phyloP scores from a whole-genome alignment of 192 early-diverging fungal species.

The Rhizophagus sp. region DNA sequence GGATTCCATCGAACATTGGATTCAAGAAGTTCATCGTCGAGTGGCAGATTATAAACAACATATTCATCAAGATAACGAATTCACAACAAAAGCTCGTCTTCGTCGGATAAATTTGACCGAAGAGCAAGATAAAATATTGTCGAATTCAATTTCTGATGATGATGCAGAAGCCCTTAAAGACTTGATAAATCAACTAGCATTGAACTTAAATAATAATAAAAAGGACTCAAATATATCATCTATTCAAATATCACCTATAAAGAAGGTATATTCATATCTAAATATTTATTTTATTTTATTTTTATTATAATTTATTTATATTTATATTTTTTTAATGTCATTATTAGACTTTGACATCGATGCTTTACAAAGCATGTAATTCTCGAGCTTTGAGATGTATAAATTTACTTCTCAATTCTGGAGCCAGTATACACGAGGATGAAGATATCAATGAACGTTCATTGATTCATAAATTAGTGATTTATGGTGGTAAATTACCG shows the following conservation, averaged over 20 bases:
- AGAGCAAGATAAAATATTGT: neutral
- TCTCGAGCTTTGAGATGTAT: slow-evolving; percentile 42
- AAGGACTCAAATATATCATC: neutral
- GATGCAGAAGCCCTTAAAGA: neutral
- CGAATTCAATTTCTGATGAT: neutral
- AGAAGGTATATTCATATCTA: neutral
- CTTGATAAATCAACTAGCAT: neutral
- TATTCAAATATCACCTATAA: neutral
- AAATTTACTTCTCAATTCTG: slow-evolving; percentile 37
- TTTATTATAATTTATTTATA: neutral
- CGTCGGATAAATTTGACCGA: neutral
- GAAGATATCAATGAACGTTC: slow-evolving; percentile 64
- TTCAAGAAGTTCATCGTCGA: neutral
- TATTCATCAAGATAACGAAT: neutral
- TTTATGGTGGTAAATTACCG: slow-evolving; percentile 49
- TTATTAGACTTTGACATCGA: slow-evolving; percentile 32
- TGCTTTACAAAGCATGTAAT: slow-evolving; percentile 44
- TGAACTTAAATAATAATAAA: neutral
- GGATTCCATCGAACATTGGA: slow-evolving; percentile 2
- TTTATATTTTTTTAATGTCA: slow-evolving; percentile 14
- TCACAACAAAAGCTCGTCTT: neutral
- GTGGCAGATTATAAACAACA: neutral
- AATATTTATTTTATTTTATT: neutral
- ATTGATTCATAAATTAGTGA: slow-evolving; percentile 55
- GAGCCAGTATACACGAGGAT: slow-evolving; percentile 33